Evolutionary conservation across 1,139 yeast genomes (phyloP).

Genomic region (Suhomyces taliae): DNA sequence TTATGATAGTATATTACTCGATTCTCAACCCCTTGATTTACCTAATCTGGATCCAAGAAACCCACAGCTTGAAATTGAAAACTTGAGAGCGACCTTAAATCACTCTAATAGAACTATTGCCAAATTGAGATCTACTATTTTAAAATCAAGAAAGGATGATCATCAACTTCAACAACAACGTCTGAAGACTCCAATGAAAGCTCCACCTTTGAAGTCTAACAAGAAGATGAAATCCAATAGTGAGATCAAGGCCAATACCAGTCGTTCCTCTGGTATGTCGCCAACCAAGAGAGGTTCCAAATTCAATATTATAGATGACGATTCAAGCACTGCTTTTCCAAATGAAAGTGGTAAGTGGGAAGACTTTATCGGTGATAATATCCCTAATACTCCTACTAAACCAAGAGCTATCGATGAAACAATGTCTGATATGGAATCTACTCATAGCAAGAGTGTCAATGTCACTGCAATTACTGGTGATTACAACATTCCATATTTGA

Average conservation of each 20-base stretch:
- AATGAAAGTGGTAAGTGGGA: constrained; percentile 42
- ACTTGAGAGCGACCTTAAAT: constrained; percentile 62
- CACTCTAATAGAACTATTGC: constrained; percentile 65
- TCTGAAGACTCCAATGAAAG: constrained; percentile 15
- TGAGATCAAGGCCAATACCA: constrained; percentile 15
- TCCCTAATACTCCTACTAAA: constrained; percentile 25
- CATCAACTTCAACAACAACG: constrained; percentile 9
- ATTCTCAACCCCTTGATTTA: constrained; percentile 28
- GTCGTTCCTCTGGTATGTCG: constrained; percentile 21
- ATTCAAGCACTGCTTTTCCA: constrained; percentile 10
- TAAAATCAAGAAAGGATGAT: constrained; percentile 40
- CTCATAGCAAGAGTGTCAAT: constrained; percentile 14
- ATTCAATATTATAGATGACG: constrained; percentile 30
- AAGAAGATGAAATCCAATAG: constrained; percentile 23
- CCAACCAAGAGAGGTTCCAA: constrained; percentile 41
- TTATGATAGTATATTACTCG: constrained; percentile 36
- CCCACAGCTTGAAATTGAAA: constrained; percentile 63
- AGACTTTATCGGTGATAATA: constrained; percentile 37
- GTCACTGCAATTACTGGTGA: constrained; percentile 16
- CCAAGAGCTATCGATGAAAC: constrained; percentile 15
- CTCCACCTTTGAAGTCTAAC: constrained; percentile 16
- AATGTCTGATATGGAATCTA: constrained; percentile 22
- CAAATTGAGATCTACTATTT: constrained; percentile 50
- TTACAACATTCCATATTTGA: constrained; percentile 27
- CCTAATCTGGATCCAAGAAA: constrained; percentile 46